Conservation (phyloP, 129 eudicot species). For the Glebionis coronaria region DNA sequence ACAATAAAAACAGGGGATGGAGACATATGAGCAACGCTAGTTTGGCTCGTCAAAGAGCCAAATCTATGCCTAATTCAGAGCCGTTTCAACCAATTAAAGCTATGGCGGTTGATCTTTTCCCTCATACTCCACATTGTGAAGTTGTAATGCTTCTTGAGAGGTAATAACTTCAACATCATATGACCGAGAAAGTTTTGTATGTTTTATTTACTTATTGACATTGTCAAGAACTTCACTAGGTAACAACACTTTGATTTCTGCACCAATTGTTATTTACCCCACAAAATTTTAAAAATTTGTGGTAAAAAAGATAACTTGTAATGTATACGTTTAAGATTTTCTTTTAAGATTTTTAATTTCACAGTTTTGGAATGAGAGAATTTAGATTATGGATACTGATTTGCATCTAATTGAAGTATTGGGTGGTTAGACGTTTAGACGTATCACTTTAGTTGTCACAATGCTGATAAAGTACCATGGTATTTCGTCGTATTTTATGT, state of each 20-base stretch:
- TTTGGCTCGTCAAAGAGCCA: conserved; percentile 83
- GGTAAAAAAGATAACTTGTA: background rate
- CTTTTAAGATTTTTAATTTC: background rate
- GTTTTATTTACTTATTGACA: conserved; percentile 6
- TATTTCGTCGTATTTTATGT: no score
- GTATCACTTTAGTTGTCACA: no score
- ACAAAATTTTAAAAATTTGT: conserved; percentile 15
- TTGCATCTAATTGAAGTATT: background rate
- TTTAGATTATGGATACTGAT: background rate
- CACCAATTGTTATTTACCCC: background rate
- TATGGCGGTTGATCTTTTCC: conserved; percentile 96
- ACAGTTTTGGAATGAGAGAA: background rate
- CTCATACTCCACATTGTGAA: conserved; percentile 92
- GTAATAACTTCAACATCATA: conserved; percentile 21
- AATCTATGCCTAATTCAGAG: conserved; percentile 87
- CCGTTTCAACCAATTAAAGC: conserved; percentile 87
- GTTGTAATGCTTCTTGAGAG: conserved; percentile 94
- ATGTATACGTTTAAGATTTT: background rate
- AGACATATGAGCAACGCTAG: conserved; percentile 83
- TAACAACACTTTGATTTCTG: background rate
- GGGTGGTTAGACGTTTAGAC: background rate
- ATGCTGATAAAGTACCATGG: no score
- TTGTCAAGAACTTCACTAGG: background rate
- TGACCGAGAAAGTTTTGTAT: background rate
- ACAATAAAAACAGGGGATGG: conserved; percentile 73